Evolutionary conservation across 1,284 basidiomycete genomes (phyloP).

Genomic region (Leccinum angustisporum): DNA sequence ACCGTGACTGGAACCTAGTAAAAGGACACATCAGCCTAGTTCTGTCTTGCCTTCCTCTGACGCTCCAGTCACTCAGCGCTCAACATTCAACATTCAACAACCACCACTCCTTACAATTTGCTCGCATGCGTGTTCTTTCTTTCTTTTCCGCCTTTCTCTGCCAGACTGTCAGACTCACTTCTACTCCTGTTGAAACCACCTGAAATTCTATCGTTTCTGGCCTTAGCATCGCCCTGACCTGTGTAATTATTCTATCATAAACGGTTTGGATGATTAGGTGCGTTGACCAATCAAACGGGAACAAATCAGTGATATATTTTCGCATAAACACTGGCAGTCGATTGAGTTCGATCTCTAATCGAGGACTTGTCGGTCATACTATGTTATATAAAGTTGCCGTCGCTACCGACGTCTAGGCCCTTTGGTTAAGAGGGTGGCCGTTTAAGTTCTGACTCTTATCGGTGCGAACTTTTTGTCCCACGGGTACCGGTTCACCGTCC

Average conservation of each 20-base stretch:
- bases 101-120: conserved; percentile 19
- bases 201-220: not conserved
- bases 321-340: no score
- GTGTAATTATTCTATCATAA: not conserved
- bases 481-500: not conserved
- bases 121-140: conserved; percentile 26
- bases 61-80: conserved; percentile 7
- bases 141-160: conserved; percentile 24
- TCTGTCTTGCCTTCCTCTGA: not conserved
- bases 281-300: not conserved
- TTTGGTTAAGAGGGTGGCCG: no score
- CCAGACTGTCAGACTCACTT: conserved; percentile 8
- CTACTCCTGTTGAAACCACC: not conserved
- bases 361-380: no score
- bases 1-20: no score
- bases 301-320: not conserved
- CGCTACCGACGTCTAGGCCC: no score
- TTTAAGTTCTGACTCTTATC: no score
- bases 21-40: conserved; percentile 11
- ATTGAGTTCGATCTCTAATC: no score
- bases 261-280: not conserved
- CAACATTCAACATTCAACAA: not conserved
- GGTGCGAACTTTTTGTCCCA: not conserved
- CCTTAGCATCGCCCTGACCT: not conserved
- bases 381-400: no score